phyloP scores from a whole-genome alignment of 2,329 filamentous ascomycete genomes.

The Rutstroemia sp. region DNA sequence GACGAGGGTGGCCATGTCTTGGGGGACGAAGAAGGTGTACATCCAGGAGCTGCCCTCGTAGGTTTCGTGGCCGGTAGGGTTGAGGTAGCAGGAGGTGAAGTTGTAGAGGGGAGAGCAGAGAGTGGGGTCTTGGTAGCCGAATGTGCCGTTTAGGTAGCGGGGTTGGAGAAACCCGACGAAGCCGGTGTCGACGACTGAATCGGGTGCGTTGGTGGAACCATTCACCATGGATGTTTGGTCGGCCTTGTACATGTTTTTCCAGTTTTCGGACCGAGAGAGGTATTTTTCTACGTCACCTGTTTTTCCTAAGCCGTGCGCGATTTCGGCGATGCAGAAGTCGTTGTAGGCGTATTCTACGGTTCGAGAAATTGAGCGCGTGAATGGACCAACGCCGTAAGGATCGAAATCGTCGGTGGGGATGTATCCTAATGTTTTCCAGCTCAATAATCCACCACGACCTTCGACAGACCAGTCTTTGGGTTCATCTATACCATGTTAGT shows the following conservation, averaged over 20 bases:
- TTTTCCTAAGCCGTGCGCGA: slow-evolving; percentile 51
- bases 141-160: slow-evolving; percentile 58
- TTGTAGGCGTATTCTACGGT: slow-evolving; percentile 74
- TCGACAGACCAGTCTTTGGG: slow-evolving; percentile 64
- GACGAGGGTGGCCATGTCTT: slow-evolving; percentile 50
- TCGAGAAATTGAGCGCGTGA: slow-evolving; percentile 62
- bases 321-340: slow-evolving; percentile 59
- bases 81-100: slow-evolving; percentile 22
- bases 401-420: slow-evolving; percentile 66
- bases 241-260: slow-evolving; percentile 52
- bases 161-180: slow-evolving; percentile 66
- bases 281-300: slow-evolving; percentile 37
- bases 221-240: slow-evolving; percentile 46
- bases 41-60: slow-evolving; percentile 70
- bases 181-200: slow-evolving; percentile 40
- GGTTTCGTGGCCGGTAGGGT: slow-evolving; percentile 43
- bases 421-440: slow-evolving; percentile 64
- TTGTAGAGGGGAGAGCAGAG: slow-evolving; percentile 44
- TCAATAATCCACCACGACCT: slow-evolving; percentile 62
- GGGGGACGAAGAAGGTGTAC: slow-evolving; percentile 42
- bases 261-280: slow-evolving; percentile 36
- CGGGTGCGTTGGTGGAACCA: slow-evolving; percentile 31
- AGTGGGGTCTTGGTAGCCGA: slow-evolving; percentile 60
- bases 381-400: slow-evolving; percentile 54
- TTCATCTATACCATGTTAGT: slow-evolving; percentile 7